Percentiles rank a stretch among this genome's conserved stretches.
phyloP scores from a whole-genome alignment of 148 eudicot genomes.

The Vaccinium macrocarpon region DNA sequence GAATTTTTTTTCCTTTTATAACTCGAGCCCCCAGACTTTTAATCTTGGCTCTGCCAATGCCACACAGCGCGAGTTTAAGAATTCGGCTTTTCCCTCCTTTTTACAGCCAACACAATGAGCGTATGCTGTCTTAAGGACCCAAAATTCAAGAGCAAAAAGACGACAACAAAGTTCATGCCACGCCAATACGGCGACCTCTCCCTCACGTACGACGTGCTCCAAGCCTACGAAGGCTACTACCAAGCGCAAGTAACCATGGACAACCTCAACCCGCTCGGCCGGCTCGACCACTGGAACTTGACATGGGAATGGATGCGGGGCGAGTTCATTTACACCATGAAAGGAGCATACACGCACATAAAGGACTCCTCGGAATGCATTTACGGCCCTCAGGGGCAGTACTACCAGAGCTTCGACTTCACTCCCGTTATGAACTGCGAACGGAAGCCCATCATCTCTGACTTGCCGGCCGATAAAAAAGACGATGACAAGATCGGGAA shows the following conservation, averaged over 20 bases:
- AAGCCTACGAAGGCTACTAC: slow-evolving; percentile 65
- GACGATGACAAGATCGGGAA: slow-evolving; percentile 79
- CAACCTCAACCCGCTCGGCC: slow-evolving; percentile 67
- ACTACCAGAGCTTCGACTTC: slow-evolving; percentile 70
- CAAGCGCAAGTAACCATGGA: slow-evolving; percentile 75
- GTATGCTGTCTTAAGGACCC: slow-evolving; percentile 73
- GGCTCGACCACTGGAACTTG: slow-evolving; percentile 90
- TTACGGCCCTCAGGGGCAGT: slow-evolving; percentile 68
- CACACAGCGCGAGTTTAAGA: too few species aligned
- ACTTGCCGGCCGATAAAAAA: slow-evolving; percentile 55
- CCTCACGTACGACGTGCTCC: slow-evolving; percentile 69
- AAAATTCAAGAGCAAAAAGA: slow-evolving; percentile 50
- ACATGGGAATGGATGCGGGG: slow-evolving; percentile 95
- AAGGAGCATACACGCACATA: slow-evolving; percentile 65
- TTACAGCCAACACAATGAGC: slow-evolving; percentile 45
- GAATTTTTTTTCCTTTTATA: too few species aligned
- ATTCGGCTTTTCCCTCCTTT: neutral
- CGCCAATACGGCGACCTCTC: slow-evolving; percentile 64
- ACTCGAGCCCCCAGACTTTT: too few species aligned
- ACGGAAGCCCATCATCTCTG: slow-evolving; percentile 58
- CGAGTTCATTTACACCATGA: slow-evolving; percentile 66
- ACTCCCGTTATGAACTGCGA: slow-evolving; percentile 55
- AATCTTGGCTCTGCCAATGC: too few species aligned
- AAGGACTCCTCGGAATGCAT: slow-evolving; percentile 65
- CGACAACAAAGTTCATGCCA: slow-evolving; percentile 38